Conservation (phyloP, 192 early-diverging fungal genomes). For the Chytriomyces sp. region DNA sequence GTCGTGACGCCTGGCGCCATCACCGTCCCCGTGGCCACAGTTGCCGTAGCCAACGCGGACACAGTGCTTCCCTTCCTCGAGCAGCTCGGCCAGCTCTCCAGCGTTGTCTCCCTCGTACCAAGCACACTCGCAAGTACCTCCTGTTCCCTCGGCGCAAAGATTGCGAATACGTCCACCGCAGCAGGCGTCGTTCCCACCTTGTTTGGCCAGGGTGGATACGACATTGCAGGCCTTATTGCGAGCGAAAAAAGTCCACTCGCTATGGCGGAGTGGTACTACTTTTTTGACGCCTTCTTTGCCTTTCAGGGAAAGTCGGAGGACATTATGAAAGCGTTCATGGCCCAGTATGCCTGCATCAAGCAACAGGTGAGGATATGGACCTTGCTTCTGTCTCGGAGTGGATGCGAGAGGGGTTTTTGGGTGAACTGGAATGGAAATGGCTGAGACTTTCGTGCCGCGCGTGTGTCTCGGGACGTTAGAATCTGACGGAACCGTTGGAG, state of each 20-base stretch:
- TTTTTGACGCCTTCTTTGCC: constrained; percentile 13
- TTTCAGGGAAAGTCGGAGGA: not conserved
- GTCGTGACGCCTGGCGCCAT: not conserved
- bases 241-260: not conserved
- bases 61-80: constrained; percentile 7
- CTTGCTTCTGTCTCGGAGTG: too few species aligned
- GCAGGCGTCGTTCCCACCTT: not conserved
- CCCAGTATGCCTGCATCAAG: not conserved
- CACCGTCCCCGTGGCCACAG: constrained; percentile 10
- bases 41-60: not conserved
- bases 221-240: not conserved
- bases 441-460: too few species aligned
- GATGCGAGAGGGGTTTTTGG: too few species aligned
- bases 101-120: not conserved
- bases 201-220: not conserved
- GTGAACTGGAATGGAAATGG: too few species aligned
- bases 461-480: too few species aligned
- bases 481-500: too few species aligned
- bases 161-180: not conserved
- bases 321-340: not conserved
- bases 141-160: not conserved
- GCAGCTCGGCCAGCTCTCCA: not conserved
- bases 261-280: constrained; percentile 6
- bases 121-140: not conserved
- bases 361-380: not conserved